Evolutionary conservation across 306 rosid genomes (phyloP).

Genomic region (Medicago truncatula): MtrunA17r5.0-ANR NC_053049.1:37088001-37088500

Average conservation of each 20-base stretch:
- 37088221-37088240: conserved; percentile 63
- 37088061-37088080: conserved; percentile 42
- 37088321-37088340: conserved; percentile 61
- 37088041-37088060: conserved; percentile 54
- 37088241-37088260: conserved; percentile 52
- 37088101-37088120: conserved; percentile 56
- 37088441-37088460: conserved; percentile 61
- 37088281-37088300: conserved; percentile 71
- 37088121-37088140: conserved; percentile 58
- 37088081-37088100: conserved; percentile 58
- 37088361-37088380: conserved; percentile 56
- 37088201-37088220: conserved; percentile 57
- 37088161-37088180: conserved; percentile 69
- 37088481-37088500: conserved; percentile 34
- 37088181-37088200: conserved; percentile 51
- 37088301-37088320: conserved; percentile 66
- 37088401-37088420: conserved; percentile 53
- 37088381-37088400: conserved; percentile 78
- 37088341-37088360: conserved; percentile 58
- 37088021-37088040: conserved; percentile 51
- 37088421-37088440: conserved; percentile 64
- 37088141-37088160: conserved; percentile 69
- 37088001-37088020: conserved; percentile 22
- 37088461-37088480: conserved; percentile 46
- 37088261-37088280: conserved; percentile 57